Base-by-base conservation (phyloP, 1,139 yeast genomes). In the Candida anutae region DNA sequence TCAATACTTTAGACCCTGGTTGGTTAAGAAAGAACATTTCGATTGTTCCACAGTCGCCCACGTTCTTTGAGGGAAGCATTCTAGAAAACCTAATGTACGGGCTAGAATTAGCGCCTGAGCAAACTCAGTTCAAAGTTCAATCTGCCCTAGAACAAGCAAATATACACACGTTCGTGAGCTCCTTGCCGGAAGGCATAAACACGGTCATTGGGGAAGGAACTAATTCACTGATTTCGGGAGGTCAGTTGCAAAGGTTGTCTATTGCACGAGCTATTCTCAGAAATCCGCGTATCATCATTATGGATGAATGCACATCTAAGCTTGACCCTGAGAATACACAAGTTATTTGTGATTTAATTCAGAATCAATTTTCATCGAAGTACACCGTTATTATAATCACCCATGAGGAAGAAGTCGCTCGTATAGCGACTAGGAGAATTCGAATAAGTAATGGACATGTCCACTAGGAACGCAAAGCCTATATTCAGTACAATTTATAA, bases 221-320 rank as follows among this genome's bases (percentile, higher is more conserved):
- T 8, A 62, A 59, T 21, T 54, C 71, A 2, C 45, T 74, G 30
- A 50, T 82, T 21, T 81, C 94, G 3, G 84, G 88, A 23, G 95
- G 95, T 3, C 95, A 84, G 49, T 66, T 79, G 5, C 94, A 84
- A 48, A 56, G 94, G 34, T 50, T 84, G 12, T 72, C 87, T 0
- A 74, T 84, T 35, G 88, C 84, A 0, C 67, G 95, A 35, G 87
- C 93, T 1, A 38, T 84, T 13, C 39, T 83, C 4, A 55, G 85
- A 27, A 58, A 63, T 27, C 87, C 94, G 0, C 62, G 64, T 27
- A 51, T 84, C 5, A 53, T 83, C 31, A 60, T 84, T 3, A 53
- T 84, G 29, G 95, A 84, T 51, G 95, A 84, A 45, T 79, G 85
- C 36, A 82, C 94, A 0, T 74, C 94, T 3, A 81, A 85, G 3